These are phyloP conservation scores for Xylaria hypoxylon DNA, from an alignment of 2,329 filamentous ascomycete species.

Conservation along the genomic window DNA sequence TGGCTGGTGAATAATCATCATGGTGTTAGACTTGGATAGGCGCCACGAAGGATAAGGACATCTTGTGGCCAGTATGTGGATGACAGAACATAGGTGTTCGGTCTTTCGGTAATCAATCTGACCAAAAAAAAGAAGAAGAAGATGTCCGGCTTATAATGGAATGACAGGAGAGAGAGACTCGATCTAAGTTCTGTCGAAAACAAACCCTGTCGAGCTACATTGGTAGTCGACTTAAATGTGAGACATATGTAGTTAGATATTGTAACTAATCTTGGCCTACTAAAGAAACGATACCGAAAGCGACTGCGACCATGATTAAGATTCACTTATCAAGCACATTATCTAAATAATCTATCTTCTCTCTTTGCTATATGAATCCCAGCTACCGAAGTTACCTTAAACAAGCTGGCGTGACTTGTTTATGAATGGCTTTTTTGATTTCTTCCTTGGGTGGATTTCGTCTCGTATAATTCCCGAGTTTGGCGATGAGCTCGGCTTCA, in stretches of 20 bases:
- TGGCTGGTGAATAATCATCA: slow-evolving; percentile 22
- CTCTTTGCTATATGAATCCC: too few relatives aligned
- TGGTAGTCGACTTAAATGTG: too few relatives aligned
- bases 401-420: too few relatives aligned
- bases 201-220: too few relatives aligned
- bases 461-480: too few relatives aligned
- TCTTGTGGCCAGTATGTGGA: slow-evolving; percentile 7
- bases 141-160: neutral
- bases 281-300: slow-evolving; percentile 32
- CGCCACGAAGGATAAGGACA: neutral
- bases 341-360: too few relatives aligned
- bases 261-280: neutral
- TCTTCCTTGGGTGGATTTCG: too few relatives aligned
- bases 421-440: too few relatives aligned
- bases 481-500: too few relatives aligned
- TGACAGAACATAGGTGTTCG: neutral
- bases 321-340: too few relatives aligned
- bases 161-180: neutral
- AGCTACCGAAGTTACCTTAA: too few relatives aligned
- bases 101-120: neutral
- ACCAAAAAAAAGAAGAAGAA: neutral
- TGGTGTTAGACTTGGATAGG: neutral
- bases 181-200: neutral
- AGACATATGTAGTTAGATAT: too few relatives aligned
- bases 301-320: slow-evolving; percentile 8